Percentiles rank a stretch among this genome's conserved stretches.
Conservation (phyloP, 2,329 filamentous ascomycete species). For the Aspergillus jensenii region DNA sequence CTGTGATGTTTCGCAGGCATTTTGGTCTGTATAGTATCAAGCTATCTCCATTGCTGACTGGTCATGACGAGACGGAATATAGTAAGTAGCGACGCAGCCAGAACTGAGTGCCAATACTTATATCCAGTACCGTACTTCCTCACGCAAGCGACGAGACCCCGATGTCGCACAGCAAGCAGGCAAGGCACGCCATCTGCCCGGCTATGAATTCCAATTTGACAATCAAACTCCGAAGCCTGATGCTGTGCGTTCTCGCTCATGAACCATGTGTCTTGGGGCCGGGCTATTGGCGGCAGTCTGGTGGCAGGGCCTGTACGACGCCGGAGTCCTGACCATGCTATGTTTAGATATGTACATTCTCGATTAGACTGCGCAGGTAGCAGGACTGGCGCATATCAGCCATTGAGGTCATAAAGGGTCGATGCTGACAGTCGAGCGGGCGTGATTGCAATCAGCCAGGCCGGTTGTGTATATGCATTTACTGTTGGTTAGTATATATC, state of each 20-base stretch:
- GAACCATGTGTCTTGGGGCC: neutral
- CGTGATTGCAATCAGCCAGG: neutral
- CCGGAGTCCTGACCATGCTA: conserved; percentile 5
- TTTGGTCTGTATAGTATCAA: neutral
- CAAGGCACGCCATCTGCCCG: neutral
- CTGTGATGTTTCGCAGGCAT: conserved; percentile 2
- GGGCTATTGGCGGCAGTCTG: neutral
- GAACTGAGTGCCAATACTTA: conserved; percentile 28
- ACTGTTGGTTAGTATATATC: neutral
- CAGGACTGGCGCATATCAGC: neutral
- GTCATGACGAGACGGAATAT: neutral
- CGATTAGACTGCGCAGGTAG: neutral
- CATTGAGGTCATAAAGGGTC: conserved; percentile 4
- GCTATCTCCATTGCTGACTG: conserved; percentile 2
- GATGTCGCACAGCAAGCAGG: neutral
- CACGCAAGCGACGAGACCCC: neutral
- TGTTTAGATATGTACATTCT: neutral
- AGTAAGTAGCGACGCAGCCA: conserved; percentile 29
- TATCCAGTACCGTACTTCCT: neutral
- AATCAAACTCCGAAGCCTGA: neutral
- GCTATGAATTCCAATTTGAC: neutral
- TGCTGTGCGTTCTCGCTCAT: neutral
- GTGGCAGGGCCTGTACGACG: conserved; percentile 1
- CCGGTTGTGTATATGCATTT: neutral
- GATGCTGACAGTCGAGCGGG: conserved; percentile 1